phyloP scores from a whole-genome alignment of 306 rosid species.

The Dalbergia cultrata region DNA sequence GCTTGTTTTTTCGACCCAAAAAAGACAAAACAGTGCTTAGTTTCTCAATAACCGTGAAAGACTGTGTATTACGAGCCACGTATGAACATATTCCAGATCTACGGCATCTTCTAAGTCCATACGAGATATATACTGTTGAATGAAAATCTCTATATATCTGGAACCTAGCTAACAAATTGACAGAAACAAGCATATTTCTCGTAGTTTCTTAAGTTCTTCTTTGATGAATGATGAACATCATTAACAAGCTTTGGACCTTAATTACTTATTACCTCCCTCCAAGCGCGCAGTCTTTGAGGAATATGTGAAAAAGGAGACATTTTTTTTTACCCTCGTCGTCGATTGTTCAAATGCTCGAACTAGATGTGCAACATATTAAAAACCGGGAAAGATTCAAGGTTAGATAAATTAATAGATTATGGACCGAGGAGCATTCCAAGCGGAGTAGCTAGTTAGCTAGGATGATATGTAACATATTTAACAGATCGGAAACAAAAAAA shows the following conservation, averaged over 20 bases:
- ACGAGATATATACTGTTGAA: not conserved
- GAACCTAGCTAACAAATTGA: not conserved
- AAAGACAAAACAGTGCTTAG: no score
- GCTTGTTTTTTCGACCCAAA: no score
- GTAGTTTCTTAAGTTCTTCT: not conserved
- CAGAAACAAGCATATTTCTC: not conserved
- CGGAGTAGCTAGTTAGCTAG: no score
- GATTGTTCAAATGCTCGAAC: not conserved
- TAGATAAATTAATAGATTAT: not conserved
- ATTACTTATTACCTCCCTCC: no score
- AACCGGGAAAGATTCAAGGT: not conserved
- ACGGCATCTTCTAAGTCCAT: no score
- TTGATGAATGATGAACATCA: no score
- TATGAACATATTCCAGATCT: no score
- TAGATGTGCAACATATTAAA: constrained; percentile 4
- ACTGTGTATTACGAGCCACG: not conserved
- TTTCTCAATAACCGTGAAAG: no score
- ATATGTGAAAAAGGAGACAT: no score
- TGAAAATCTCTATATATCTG: not conserved
- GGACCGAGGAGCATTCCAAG: constrained; percentile 3
- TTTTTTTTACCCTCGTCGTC: no score
- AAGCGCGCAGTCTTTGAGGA: no score
- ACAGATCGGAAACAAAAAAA: not conserved
- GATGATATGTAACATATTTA: not conserved
- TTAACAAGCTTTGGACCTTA: no score